phyloP scores from a whole-genome alignment of 208 protist species.

The Endotrypanum monterogeii region DNA sequence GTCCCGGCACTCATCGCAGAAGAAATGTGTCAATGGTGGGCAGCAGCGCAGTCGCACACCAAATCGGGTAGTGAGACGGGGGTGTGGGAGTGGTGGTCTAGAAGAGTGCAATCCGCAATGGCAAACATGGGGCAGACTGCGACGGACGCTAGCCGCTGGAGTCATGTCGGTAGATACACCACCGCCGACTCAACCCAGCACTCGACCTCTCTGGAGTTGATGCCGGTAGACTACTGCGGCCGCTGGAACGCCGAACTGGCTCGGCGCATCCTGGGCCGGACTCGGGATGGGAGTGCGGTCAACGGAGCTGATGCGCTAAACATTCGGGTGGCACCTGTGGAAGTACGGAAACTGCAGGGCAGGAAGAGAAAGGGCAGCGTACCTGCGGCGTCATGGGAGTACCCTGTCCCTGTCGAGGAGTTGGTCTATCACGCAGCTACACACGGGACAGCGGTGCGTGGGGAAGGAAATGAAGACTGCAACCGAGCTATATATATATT shows the following conservation, averaged over 20 bases:
- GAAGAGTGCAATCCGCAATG: not conserved
- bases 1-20: not conserved
- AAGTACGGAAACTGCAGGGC: not conserved
- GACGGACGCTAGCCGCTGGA: not conserved
- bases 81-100: constrained; percentile 7
- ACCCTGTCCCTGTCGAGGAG: constrained; percentile 10
- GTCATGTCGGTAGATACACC: not conserved
- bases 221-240: not conserved
- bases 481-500: constrained; percentile 7
- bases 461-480: not conserved
- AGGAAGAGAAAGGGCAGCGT: not conserved
- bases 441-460: not conserved
- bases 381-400: not conserved
- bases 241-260: constrained; percentile 18
- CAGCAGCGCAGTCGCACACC: not conserved
- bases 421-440: not conserved
- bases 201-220: too few relatives aligned
- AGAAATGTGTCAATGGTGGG: constrained; percentile 8
- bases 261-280: not conserved
- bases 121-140: not conserved
- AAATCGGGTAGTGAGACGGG: not conserved
- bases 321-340: constrained; percentile 2
- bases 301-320: not conserved
- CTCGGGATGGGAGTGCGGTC: not conserved
- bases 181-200: not conserved